phyloP scores from a whole-genome alignment of 768 basidiomycete species.

The Leccinum imitatum region DNA sequence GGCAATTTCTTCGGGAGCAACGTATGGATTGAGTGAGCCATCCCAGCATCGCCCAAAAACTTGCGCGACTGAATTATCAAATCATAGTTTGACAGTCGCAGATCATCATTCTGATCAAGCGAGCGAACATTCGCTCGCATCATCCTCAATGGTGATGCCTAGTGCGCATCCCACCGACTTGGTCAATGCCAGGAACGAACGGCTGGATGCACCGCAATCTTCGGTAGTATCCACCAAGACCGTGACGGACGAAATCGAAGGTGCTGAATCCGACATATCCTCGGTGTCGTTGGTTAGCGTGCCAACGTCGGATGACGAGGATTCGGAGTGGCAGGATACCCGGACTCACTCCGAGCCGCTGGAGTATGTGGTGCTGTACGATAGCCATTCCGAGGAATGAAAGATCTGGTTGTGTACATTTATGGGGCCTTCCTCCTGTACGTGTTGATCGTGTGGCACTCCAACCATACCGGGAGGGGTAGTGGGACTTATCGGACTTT shows the following conservation, averaged over 20 bases:
- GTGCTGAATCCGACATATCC: conserved; percentile 41
- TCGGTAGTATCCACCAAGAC: conserved; percentile 27
- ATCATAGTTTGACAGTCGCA: conserved; percentile 61
- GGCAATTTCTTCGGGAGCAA: conserved; percentile 63
- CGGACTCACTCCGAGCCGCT: conserved; percentile 41
- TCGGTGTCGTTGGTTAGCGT: conserved; percentile 62
- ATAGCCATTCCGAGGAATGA: conserved; percentile 56
- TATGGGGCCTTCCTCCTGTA: background rate
- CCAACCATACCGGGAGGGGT: no score
- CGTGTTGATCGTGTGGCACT: no score
- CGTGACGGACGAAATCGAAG: conserved; percentile 39
- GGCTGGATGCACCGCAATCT: conserved; percentile 4
- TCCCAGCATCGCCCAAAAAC: background rate
- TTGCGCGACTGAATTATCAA: conserved; percentile 2
- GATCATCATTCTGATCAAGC: conserved; percentile 43
- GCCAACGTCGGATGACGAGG: conserved; percentile 55
- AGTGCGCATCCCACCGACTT: conserved; percentile 28
- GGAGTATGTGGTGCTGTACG: conserved; percentile 75
- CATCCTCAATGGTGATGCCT: conserved; percentile 71
- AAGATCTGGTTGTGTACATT: conserved; percentile 8
- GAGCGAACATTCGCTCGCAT: conserved; percentile 54
- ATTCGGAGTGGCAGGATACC: conserved; percentile 59
- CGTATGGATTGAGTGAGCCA: conserved; percentile 76
- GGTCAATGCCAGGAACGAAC: conserved; percentile 6
- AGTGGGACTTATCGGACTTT: no score